Base-by-base conservation (phyloP, 2,329 filamentous ascomycete genomes). In the Microascus cirrosus region DNA sequence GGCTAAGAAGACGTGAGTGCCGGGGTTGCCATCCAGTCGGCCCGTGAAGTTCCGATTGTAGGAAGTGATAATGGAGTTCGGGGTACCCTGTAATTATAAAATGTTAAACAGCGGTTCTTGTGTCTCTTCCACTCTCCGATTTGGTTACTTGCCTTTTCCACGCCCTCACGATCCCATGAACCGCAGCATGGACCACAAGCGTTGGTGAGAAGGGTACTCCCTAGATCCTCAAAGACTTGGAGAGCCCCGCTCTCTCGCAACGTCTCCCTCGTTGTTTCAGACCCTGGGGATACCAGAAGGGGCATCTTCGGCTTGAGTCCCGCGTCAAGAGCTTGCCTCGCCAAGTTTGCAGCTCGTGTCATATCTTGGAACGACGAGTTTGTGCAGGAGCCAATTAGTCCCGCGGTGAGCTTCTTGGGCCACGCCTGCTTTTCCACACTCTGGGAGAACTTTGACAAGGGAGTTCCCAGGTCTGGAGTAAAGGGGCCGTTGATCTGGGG, bases 11-110 rank as follows among this genome's bases (percentile, higher is more conserved):
- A 90, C 90, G 79, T 95, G 91, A 56, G 91, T 96, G 58, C 90
- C 90, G 48, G 91, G 91, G 81, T 96, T 97, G 65, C 89, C 91
- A 66, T 96, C 92, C 74, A 97, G 97, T 71, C 94, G 90, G 64
- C 93, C 93, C 61, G 93, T 97, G 80, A 99, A 97, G 85, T 99
- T 97, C 76, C 94, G 91, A 87, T 99, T 99, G 86, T 96, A 99
- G 32, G 94, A 97, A 53, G 92, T 96, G 71, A 99, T 80, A 73
- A 99, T 99, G 8, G 91, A 95, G 85, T 97, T 99, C 68, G 91
- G 79, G 67, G 89, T 85, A 64, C 93, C 93, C 84, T 97, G 18
- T 4, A 12, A 48, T 89, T 77, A 86, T 83, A 36, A 12, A 6
- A 7, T 15, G 36, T 42, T 42, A 42, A 18, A 6, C 36, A 18